phyloP scores from a whole-genome alignment of 1,139 yeast genomes.

The Geotrichum candidum region DNA sequence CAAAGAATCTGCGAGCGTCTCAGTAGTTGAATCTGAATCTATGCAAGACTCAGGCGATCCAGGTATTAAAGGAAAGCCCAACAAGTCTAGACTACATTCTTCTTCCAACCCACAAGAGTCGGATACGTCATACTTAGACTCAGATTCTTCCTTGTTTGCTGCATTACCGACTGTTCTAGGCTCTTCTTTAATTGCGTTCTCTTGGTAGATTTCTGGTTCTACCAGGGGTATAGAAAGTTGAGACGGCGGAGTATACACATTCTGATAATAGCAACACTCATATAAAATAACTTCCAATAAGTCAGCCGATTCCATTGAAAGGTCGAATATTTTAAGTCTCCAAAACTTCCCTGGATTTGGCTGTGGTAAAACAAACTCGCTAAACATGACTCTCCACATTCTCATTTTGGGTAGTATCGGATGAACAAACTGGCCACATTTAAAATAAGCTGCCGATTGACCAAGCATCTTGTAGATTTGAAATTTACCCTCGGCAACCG shows the following conservation, averaged over 20 bases:
- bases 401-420: constrained; percentile 61
- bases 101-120: neutral
- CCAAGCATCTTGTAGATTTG: constrained; percentile 61
- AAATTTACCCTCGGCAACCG: constrained; percentile 44
- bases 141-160: neutral
- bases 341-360: constrained; percentile 69
- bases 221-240: neutral
- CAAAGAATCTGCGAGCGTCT: neutral
- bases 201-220: constrained; percentile 3
- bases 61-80: constrained; percentile 1
- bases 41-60: neutral
- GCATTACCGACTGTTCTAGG: neutral
- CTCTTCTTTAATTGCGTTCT: constrained; percentile 33
- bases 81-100: neutral
- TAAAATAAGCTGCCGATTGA: constrained; percentile 56
- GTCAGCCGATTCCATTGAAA: constrained; percentile 34
- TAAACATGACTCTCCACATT: constrained; percentile 47
- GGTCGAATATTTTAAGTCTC: constrained; percentile 45
- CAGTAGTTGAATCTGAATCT: neutral
- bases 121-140: constrained; percentile 12
- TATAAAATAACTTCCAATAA: constrained; percentile 40
- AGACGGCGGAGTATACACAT: neutral
- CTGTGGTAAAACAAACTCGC: constrained; percentile 58
- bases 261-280: constrained; percentile 41
- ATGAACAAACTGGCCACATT: constrained; percentile 55